Conservation (phyloP, 1,284 basidiomycete genomes). For the Trichosporon asahii region DNA sequence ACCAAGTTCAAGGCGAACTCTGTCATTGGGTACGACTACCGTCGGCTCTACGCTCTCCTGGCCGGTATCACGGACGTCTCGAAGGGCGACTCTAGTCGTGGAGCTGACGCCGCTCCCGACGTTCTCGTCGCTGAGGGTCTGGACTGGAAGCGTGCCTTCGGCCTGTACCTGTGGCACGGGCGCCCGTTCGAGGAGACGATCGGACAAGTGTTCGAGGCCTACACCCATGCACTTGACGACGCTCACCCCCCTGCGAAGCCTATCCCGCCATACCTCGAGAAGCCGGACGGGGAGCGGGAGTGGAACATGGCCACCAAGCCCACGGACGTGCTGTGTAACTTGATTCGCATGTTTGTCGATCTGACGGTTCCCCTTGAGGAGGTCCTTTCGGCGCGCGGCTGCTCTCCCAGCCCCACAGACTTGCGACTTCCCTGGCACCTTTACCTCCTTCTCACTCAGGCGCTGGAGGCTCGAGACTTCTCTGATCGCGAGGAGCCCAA, state of each 20-base stretch:
- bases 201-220: slow-evolving; percentile 66
- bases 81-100: slow-evolving; percentile 58
- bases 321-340: slow-evolving; percentile 72
- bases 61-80: slow-evolving; percentile 71
- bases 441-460: slow-evolving; percentile 79
- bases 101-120: slow-evolving; percentile 61
- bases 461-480: slow-evolving; percentile 78
- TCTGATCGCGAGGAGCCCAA: slow-evolving; percentile 64
- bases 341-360: slow-evolving; percentile 72
- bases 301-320: slow-evolving; percentile 37
- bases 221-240: slow-evolving; percentile 58
- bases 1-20: slow-evolving; percentile 69
- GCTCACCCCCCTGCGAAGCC: slow-evolving; percentile 58
- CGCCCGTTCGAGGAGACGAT: slow-evolving; percentile 69
- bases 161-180: slow-evolving; percentile 86
- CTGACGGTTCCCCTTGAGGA: slow-evolving; percentile 55
- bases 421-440: slow-evolving; percentile 88
- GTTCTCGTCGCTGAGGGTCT: slow-evolving; percentile 72
- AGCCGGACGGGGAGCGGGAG: slow-evolving; percentile 44
- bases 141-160: slow-evolving; percentile 95
- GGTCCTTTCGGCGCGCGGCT: slow-evolving; percentile 64
- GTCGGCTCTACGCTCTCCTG: slow-evolving; percentile 79
- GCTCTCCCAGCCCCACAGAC: slow-evolving; percentile 71
- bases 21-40: slow-evolving; percentile 66
- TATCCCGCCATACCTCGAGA: slow-evolving; percentile 65